These are phyloP conservation scores for Corymbia calophylla DNA, from an alignment of 441 rosid species.

Conservation along the genomic window DNA sequence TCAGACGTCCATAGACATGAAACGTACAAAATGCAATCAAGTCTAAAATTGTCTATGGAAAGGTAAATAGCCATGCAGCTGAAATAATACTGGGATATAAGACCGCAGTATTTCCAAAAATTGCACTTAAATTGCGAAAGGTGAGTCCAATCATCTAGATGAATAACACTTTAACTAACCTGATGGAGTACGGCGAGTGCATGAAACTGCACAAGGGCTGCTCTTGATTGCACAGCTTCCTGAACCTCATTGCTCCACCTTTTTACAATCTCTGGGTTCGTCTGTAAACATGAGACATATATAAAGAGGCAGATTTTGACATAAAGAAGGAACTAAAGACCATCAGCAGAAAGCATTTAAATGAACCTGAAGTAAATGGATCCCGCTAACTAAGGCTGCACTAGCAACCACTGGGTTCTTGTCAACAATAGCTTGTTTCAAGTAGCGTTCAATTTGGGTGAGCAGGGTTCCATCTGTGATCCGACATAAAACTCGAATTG, in stretches of 20 bases:
- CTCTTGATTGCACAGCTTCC: conserved; percentile 97
- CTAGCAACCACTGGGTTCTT: conserved; percentile 98
- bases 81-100: neutral
- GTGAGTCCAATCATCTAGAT: neutral
- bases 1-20: neutral
- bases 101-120: neutral
- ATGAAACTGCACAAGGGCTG: conserved; percentile 97
- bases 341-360: neutral
- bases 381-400: conserved; percentile 98
- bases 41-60: neutral
- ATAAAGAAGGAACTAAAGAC: neutral
- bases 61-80: neutral
- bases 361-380: conserved; percentile 88
- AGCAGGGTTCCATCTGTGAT: conserved; percentile 96
- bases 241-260: conserved; percentile 99
- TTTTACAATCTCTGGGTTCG: conserved; percentile 96
- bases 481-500: conserved; percentile 93
- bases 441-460: conserved; percentile 89
- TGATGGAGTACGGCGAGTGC: conserved; percentile 90
- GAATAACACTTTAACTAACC: conserved; percentile 29
- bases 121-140: neutral
- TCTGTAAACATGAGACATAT: conserved; percentile 31
- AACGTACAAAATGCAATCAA: neutral
- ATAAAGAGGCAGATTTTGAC: neutral
- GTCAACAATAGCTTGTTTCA: conserved; percentile 98